A percentile compares a stretch with the other conserved stretches of the same genome.
Evolutionary conservation across 1,139 yeast genomes (phyloP).

Genomic region (Zhuliangozyma parablackwelliae): DNA sequence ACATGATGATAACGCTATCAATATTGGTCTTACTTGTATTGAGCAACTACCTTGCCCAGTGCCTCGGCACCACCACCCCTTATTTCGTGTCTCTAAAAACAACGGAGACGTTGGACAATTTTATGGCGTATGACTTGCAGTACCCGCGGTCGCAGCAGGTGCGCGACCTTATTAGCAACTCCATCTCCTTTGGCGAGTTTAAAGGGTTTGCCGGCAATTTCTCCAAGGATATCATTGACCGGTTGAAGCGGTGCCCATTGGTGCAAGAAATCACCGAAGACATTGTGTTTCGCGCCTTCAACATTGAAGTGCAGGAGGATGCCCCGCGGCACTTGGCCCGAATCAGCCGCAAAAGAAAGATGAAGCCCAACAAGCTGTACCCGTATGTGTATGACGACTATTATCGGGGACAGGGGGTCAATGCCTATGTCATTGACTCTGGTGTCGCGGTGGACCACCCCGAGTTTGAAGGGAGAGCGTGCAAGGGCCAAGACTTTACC

Average conservation of each 20-base stretch:
- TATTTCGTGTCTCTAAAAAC: conserved; percentile 25
- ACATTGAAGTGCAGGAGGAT: conserved; percentile 26
- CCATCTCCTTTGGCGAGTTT: conserved; percentile 57
- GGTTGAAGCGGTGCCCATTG: conserved; percentile 43
- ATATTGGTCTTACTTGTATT: too few relatives aligned
- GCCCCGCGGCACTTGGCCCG: conserved; percentile 73
- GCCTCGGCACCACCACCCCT: conserved; percentile 3
- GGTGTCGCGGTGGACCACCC: conserved; percentile 59
- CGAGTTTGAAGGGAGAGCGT: conserved; percentile 64
- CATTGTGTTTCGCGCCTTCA: conserved; percentile 45
- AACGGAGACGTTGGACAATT: conserved; percentile 31
- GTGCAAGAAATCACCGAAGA: conserved; percentile 63
- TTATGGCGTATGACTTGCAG: conserved; percentile 34
- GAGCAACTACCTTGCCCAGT: too few relatives aligned
- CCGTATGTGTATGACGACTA: conserved; percentile 25
- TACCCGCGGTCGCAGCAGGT: conserved; percentile 32
- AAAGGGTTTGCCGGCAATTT: conserved; percentile 63
- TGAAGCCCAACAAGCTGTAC: conserved; percentile 17
- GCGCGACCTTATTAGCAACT: conserved; percentile 38
- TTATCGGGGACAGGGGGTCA: conserved; percentile 40
- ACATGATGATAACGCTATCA: too few relatives aligned
- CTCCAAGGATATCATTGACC: conserved; percentile 41
- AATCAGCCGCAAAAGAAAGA: conserved; percentile 46
- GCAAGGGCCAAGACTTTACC: conserved; percentile 56
- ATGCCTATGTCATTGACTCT: conserved; percentile 79